Evolutionary conservation across 1,139 yeast genomes (phyloP), one percentile per base, ranked within the genome.

Genomic region (Sugiyamaella novakii): DNA sequence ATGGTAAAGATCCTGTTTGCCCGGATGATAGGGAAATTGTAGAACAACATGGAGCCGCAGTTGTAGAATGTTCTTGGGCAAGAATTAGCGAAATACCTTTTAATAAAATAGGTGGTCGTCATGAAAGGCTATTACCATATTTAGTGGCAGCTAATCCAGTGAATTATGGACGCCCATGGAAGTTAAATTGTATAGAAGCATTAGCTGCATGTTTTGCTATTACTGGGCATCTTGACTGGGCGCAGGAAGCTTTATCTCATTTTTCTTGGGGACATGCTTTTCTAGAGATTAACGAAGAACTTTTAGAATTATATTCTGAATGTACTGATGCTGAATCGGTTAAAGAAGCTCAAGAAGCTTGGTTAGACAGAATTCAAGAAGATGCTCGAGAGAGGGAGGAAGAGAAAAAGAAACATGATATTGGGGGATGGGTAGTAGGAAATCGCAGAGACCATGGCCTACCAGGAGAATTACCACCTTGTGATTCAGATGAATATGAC

Each of bases 61-160:
- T 92, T 6, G 98, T 92, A 1, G 99, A 92, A 65, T 92, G 98
- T 68, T 89, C 97, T 1, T 92, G 99, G 99, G 98, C 98, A 0
- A 73, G 98, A 54, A 67, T 94, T 18, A 96, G 89, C 50, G 98
- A 92, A 65, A 82, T 92, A n/a, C 98, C 98, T 1, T 92, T 92
- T 67, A 73, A 76, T 55, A 87, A 86, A 63, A 91, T 92, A 53
- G 98, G 98, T 2, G 98, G 98, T 2, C 82, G 80, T 55, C 77
- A 88, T 61, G 97, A 92, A 63, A 73, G 98, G 46, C 72, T 92
- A 18, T 71, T 92, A 53, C 98, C 98, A 0, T 92, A 91, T 61
- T 72, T 92, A 51, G 94, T 92, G 3, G 98, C 98, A 2, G 96
- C 98, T 0, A 92, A 92, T 64, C 95, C 96, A 15, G 98, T 94